phyloP scores from a whole-genome alignment of 73 alveolate species.

The Stentor coeruleus region DNA sequence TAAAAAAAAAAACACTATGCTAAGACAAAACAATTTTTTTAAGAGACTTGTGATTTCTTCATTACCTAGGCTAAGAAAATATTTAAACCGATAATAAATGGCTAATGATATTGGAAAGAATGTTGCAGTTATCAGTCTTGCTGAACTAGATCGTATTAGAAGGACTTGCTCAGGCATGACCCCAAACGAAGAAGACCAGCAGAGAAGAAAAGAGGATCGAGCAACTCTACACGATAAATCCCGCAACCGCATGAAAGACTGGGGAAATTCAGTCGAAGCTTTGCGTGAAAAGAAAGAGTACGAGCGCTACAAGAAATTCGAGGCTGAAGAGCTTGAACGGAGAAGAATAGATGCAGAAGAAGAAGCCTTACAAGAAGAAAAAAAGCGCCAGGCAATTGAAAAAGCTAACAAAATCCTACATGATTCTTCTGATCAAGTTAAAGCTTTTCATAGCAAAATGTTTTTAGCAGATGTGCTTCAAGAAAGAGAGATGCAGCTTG shows the following conservation, averaged over 20 bases:
- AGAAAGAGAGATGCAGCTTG: conserved; percentile 66
- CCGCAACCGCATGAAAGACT: conserved; percentile 46
- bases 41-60: too few relatives aligned
- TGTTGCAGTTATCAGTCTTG: conserved; percentile 24
- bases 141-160: conserved; percentile 15
- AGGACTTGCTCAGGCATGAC: conserved; percentile 15
- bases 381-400: conserved; percentile 59
- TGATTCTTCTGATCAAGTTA: conserved; percentile 75
- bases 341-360: conserved; percentile 74
- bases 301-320: conserved; percentile 60
- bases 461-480: conserved; percentile 66
- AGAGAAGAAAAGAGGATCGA: conserved; percentile 26
- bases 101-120: conserved; percentile 16
- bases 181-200: conserved; percentile 15
- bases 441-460: conserved; percentile 77
- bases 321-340: conserved; percentile 70
- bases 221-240: conserved; percentile 56
- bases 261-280: conserved; percentile 73
- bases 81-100: conserved; percentile 19
- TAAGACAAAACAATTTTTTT: too few relatives aligned
- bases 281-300: conserved; percentile 64
- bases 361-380: conserved; percentile 61
- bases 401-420: conserved; percentile 69
- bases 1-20: too few relatives aligned
- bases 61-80: too few relatives aligned